These are phyloP conservation scores for Pontederia crassipes DNA, from an alignment of 176 grass and related monocot species.

Conservation along the genomic window DNA sequence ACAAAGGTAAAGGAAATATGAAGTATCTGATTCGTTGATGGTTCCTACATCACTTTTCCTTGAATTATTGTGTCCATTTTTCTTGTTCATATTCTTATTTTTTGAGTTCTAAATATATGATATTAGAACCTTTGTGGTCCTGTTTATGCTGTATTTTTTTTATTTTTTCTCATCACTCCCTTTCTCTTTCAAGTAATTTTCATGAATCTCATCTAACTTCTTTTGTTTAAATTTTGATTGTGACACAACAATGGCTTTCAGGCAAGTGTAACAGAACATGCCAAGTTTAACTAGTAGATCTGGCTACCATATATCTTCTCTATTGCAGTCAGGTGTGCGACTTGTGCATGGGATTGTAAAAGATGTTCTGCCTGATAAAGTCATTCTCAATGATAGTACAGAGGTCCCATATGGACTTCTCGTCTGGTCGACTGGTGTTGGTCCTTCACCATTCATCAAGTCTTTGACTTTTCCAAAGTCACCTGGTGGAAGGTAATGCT, in stretches of 20 bases:
- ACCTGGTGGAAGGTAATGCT: constrained; percentile 62
- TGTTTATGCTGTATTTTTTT: no score
- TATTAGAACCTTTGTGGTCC: no score
- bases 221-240: no score
- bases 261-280: no score
- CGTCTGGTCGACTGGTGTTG: constrained; percentile 97
- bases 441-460: constrained; percentile 66
- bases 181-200: no score
- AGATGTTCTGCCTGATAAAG: constrained; percentile 66
- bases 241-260: no score
- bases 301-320: neutral
- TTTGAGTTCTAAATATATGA: no score
- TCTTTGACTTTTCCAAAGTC: constrained; percentile 80
- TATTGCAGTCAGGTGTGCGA: constrained; percentile 70
- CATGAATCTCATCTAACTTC: no score
- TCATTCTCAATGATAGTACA: constrained; percentile 77
- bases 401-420: constrained; percentile 91
- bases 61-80: neutral
- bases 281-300: neutral
- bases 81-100: no score
- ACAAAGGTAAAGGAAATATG: constrained; percentile 45
- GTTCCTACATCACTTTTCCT: neutral
- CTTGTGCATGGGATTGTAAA: constrained; percentile 86
- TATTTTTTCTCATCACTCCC: no score
- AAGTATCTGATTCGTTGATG: neutral